Evolutionary conservation across 805 yeast species (phyloP), one percentile per base, ranked within the genome.

Genomic region (Ogataea paraovalis): DNA sequence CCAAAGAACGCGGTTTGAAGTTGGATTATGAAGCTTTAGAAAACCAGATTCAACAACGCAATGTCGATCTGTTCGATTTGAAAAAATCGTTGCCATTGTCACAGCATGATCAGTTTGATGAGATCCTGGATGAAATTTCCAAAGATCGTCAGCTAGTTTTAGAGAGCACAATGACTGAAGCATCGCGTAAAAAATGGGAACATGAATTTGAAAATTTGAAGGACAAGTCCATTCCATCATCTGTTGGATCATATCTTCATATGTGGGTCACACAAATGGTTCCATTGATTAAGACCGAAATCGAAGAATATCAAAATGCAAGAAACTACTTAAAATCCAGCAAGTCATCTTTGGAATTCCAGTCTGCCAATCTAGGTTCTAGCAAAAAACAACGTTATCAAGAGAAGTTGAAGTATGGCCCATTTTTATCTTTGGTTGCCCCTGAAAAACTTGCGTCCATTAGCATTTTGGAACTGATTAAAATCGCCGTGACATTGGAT

Each of bases 131-230:
- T 52, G 65, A 73, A 2, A 79, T 85, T 55, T 91, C 94, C 55
- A 79, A 78, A 47, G 80, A 79, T 22, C 79, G 99, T 62, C 97
- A 94, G 64, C 71, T 78, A 41, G 76, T 76, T 27, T 63, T 94
- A 28, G 99, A 94, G 66, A 71, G 80, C 18, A 76, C 85, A 49
- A 92, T 96, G 2, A 72, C 87, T 1, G 91, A 86, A 53, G 91
- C 92, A 1, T 96, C 98, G 0, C 80, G 79, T 52, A 88, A 84
- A 58, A 85, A 87, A 64, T 92, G 99, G 99, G 83, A 80, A 62
- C 83, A 82, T 55, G 91, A 83, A 53, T 85, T 79, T 56, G 95
- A 88, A 57, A 58, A 53, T 28, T 45, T 63, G 22, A 65, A 62
- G 47, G 69, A 64, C 49, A 65, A 63, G 43, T 64, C 79, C 3